Evolutionary conservation across 768 basidiomycete species (phyloP).

Genomic region (Russula sp.): DNA sequence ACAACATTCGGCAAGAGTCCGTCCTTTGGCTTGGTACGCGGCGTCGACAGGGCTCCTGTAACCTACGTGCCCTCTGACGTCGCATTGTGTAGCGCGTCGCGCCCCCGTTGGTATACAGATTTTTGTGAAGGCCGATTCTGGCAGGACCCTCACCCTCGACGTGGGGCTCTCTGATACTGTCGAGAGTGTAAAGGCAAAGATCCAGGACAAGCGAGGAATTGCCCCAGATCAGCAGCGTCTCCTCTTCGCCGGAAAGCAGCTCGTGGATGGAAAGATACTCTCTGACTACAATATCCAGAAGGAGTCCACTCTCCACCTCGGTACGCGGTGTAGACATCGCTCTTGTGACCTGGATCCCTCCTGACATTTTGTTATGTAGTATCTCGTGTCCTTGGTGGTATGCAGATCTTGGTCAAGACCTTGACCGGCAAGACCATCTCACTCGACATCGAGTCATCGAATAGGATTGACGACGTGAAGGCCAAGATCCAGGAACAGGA

Average conservation of each 20-base stretch:
- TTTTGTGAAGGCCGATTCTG: conserved; percentile 33
- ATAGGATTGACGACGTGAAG: conserved; percentile 32
- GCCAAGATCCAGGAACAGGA: conserved; percentile 32
- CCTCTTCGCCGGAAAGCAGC: conserved; percentile 42
- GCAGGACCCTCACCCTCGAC: conserved; percentile 34
- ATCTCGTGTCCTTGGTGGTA: conserved; percentile 34
- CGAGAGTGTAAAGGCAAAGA: conserved; percentile 34
- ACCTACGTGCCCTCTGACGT: background rate
- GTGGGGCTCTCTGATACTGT: conserved; percentile 34
- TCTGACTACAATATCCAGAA: conserved; percentile 34
- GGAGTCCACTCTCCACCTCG: conserved; percentile 30
- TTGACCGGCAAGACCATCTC: conserved; percentile 51
- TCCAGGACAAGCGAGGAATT: conserved; percentile 34
- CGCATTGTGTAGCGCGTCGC: background rate
- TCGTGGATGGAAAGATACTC: conserved; percentile 47
- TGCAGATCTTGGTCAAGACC: conserved; percentile 47
- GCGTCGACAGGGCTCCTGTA: background rate
- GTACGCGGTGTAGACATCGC: conserved; percentile 22
- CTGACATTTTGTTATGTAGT: conserved; percentile 27
- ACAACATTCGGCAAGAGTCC: background rate
- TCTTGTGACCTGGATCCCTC: background rate
- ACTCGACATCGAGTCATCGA: conserved; percentile 42
- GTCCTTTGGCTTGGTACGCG: background rate
- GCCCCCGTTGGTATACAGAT: background rate
- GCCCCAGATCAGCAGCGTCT: conserved; percentile 33